These are phyloP conservation scores for Trichosanthes cucumerina DNA, from an alignment of 306 rosid species.

Conservation along the genomic window DNA sequence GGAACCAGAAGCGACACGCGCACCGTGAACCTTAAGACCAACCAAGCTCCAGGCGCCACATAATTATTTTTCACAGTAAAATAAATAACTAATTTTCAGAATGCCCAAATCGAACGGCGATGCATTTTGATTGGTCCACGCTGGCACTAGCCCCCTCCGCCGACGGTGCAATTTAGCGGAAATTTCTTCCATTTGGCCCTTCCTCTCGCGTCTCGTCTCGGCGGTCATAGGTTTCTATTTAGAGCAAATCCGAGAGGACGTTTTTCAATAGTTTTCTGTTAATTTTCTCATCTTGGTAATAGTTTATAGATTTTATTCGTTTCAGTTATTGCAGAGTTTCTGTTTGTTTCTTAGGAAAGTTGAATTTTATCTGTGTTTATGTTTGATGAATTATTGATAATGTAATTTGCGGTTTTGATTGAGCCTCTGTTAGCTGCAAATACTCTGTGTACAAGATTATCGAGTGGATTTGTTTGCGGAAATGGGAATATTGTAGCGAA, in stretches of 20 bases:
- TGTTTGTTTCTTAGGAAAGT: background rate
- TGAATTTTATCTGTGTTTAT: background rate
- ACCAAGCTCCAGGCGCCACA: constrained; percentile 12
- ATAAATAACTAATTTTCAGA: background rate
- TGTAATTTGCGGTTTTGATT: background rate
- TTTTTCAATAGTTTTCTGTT: background rate
- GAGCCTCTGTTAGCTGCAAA: background rate
- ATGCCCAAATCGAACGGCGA: background rate
- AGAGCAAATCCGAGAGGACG: background rate
- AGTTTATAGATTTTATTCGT: too few relatives aligned
- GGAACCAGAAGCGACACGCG: background rate
- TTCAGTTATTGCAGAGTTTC: background rate
- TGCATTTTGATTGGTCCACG: constrained; percentile 3
- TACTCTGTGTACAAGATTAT: background rate
- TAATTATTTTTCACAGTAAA: background rate
- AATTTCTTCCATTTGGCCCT: background rate
- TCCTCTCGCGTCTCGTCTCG: background rate
- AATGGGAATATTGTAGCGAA: background rate
- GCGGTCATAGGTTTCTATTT: background rate
- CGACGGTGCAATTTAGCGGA: background rate
- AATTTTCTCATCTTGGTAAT: background rate
- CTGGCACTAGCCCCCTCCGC: background rate
- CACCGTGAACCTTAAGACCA: background rate
- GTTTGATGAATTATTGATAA: background rate
- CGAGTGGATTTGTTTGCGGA: background rate